Conservation (phyloP, 805 yeast genomes). For the Debaryomyces tyrocola region DNA sequence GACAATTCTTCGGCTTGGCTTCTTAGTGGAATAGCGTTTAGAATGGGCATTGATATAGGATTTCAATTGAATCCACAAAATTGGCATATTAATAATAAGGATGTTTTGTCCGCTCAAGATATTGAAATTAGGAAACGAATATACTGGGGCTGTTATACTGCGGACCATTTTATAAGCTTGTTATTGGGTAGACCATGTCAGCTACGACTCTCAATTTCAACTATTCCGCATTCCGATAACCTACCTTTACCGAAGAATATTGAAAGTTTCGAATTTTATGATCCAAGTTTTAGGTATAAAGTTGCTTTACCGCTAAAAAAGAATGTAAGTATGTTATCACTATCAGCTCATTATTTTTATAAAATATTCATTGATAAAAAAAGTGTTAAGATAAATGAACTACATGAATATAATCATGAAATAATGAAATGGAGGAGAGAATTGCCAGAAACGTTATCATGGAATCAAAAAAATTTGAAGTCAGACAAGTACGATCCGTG, state of each 20-base stretch:
- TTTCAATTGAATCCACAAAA: slow-evolving; percentile 13
- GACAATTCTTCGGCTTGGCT: slow-evolving; percentile 6
- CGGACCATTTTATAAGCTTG: slow-evolving; percentile 9
- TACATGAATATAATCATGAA: slow-evolving; percentile 47
- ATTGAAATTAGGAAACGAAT: slow-evolving; percentile 7
- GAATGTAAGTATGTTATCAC: slow-evolving; percentile 40
- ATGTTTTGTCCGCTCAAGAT: neutral
- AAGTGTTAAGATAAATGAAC: slow-evolving; percentile 31
- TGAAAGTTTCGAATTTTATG: neutral
- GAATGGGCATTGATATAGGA: slow-evolving; percentile 14
- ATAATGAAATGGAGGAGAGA: slow-evolving; percentile 53
- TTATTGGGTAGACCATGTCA: slow-evolving; percentile 9
- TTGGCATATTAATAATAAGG: slow-evolving; percentile 4
- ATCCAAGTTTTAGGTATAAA: neutral
- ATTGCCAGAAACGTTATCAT: slow-evolving; percentile 48
- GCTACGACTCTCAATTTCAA: slow-evolving; percentile 3
- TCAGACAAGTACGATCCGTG: slow-evolving; percentile 53
- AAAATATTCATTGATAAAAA: slow-evolving; percentile 45
- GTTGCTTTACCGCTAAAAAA: slow-evolving; percentile 45
- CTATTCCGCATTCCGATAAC: slow-evolving; percentile 1
- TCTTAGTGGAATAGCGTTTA: slow-evolving; percentile 13
- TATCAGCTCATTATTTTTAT: slow-evolving; percentile 45
- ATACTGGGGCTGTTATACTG: slow-evolving; percentile 14
- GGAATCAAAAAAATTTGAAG: slow-evolving; percentile 45
- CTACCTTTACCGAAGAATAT: slow-evolving; percentile 4